These are phyloP conservation scores for Cordyceps fumosorosea DNA, from an alignment of 2,329 filamentous ascomycete species.

Conservation along the genomic window DNA sequence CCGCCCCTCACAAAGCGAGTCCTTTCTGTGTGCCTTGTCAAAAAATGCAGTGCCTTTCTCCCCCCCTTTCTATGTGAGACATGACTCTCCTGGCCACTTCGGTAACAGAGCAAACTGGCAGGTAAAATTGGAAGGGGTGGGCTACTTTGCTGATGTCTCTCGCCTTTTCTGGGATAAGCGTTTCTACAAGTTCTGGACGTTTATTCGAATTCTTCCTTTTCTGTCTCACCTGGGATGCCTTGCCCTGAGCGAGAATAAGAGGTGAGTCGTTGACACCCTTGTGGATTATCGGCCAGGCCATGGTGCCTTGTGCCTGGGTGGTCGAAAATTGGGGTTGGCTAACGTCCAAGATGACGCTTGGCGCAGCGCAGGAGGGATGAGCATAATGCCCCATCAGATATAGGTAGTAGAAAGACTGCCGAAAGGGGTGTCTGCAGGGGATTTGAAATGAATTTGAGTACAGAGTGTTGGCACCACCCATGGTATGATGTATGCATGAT, in stretches of 20 bases:
- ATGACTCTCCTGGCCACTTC: not conserved
- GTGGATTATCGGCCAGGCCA: not conserved
- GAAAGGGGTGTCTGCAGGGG: not conserved
- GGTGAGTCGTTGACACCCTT: not conserved
- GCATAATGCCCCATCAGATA: not conserved
- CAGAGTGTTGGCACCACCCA: not conserved
- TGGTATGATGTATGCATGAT: not conserved
- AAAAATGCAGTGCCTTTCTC: not conserved
- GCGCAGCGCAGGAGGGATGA: not conserved
- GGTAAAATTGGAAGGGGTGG: not conserved
- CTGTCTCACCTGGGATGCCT: not conserved
- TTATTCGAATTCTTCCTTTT: not conserved
- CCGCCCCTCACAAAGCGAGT: not conserved
- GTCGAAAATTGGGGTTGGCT: not conserved
- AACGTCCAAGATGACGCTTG: not conserved
- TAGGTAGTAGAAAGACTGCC: not conserved
- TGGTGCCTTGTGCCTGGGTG: not conserved
- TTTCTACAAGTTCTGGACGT: not conserved
- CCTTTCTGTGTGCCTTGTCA: not conserved
- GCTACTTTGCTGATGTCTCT: not conserved
- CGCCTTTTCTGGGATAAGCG: not conserved
- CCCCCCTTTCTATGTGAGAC: constrained; percentile 3
- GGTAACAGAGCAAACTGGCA: not conserved
- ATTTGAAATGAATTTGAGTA: not conserved
- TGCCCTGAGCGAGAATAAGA: not conserved